Base-by-base conservation (phyloP, 2,329 filamentous ascomycete genomes). In the Fusarium kyushuense region DNA sequence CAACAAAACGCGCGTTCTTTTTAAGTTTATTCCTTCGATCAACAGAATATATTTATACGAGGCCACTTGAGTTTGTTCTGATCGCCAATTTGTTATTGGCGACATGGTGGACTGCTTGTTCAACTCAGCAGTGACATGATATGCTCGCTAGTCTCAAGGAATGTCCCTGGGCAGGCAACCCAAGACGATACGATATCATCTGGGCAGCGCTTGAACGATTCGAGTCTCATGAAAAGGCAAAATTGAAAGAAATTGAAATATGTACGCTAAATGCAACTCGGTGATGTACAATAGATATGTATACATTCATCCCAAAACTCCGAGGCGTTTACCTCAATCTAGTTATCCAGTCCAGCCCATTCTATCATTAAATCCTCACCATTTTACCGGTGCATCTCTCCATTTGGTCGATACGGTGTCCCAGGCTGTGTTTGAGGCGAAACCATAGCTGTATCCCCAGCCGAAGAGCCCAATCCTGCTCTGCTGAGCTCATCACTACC, bases 281-380 rank as follows among this genome's bases (percentile, higher is more conserved):
- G 25, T 30, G 14, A 13, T 38, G 17, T 36, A 38, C 42, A 21
- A 25, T 6, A 32, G 6, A 21, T 35, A 33, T 36, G 43, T 45
- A 12, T 45, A 51, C 42, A 54, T 36, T 58, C 42, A 35, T 40
- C 57, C 47, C 30, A 53, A 45, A 67, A 69, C 65, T 68, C 65
- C 65, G 38, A 60, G 64, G 65, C 38, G 29, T 38, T 38, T 35
- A 53, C 59, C 58, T 51, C 54, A 46, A 19, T 36, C 38, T 66
- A 43, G 49, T 30, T 47, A 48, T 45, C 56, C 42, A 59, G n/a
- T 41, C 32, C 46, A 17, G 21, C 33, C 29, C 23, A 58, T 33
- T 40, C 63, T 10, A 45, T 45, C 45, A 65, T 54, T 64, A 59
- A 51, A 38, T 47, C 38, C 45, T 17, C 33, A 21, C 35, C 17